Base-by-base conservation (phyloP, 2,329 filamentous ascomycete genomes). In the Orbilia blumenaviensis region DNA sequence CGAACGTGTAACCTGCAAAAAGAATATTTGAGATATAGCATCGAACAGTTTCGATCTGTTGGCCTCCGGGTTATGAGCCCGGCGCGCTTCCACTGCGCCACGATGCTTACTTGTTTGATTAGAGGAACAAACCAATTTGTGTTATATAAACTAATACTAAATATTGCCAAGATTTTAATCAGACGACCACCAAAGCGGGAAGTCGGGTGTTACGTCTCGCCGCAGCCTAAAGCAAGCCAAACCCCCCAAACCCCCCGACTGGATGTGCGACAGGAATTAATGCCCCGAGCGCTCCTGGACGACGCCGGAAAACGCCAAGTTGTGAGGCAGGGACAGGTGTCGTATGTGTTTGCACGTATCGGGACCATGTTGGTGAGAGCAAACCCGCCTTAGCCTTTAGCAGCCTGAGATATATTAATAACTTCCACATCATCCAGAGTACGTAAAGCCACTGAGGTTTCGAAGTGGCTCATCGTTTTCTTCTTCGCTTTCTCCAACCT, bases 1-100 rank as follows among this genome's bases (percentile, higher is more conserved):
- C 69, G 69, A 74, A 74, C 69, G 6, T 14, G 8, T 10, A 62
- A 38, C 62, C 62, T 16, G 29, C 61, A 74, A 74, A 74, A 74
- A 67, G 61, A n/a, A 54, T 16, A 38, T 3, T 42, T 66, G 29
- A 1, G 18, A 23, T 23, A 61, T 75, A 75, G 71, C 71, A 75
- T 75, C 71, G 71, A 75, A 75, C 71, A 75, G 71, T 75, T 75
- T 75, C 71, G 71, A 75, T 75, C 71, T 75, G 71, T 75, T 75
- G 71, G 63, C 71, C 71, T 75, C 71, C 71, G 71, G 71, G 71
- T 75, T 68, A 75, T 75, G 71, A 75, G 64, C 71, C 64, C 64
- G 64, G 63, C 71, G 71, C 71, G 71, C 71, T 75, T 75, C 71
- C 71, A 75, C 71, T 75, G 71, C 71, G 71, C 71, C 71, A 75